These are phyloP conservation scores for Tetradesmus lagerheimii DNA, from an alignment of 139 green algal species.

Conservation along the genomic window DNA sequence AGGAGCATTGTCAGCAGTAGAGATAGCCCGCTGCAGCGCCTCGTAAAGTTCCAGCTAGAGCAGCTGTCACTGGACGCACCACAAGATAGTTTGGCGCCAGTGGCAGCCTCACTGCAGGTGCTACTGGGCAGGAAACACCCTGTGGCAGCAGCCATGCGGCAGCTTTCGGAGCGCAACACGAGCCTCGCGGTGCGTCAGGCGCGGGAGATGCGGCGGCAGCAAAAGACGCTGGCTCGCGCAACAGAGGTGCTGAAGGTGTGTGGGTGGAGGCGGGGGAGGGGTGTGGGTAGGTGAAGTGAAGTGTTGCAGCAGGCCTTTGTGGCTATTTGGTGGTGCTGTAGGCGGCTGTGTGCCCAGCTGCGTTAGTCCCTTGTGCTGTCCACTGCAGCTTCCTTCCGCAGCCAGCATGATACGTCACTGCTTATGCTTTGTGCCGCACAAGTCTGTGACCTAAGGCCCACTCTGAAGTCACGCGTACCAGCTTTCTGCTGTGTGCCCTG, in stretches of 20 bases:
- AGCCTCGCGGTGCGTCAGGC: slow-evolving; percentile 43
- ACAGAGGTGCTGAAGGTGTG: slow-evolving; percentile 31
- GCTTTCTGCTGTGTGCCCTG: too few species aligned
- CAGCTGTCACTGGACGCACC: slow-evolving; percentile 17
- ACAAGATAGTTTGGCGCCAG: slow-evolving; percentile 32
- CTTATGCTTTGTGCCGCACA: too few species aligned
- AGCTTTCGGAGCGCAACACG: slow-evolving; percentile 51
- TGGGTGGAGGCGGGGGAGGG: too few species aligned
- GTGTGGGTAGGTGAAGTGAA: too few species aligned
- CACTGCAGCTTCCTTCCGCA: too few species aligned
- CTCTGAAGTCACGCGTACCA: too few species aligned
- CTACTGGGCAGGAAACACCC: slow-evolving; percentile 44
- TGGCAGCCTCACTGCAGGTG: background rate
- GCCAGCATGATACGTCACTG: too few species aligned
- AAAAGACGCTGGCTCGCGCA: slow-evolving; percentile 36
- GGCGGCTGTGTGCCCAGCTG: too few species aligned
- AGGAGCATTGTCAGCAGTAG: slow-evolving; percentile 8
- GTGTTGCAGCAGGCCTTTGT: too few species aligned
- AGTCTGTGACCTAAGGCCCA: too few species aligned
- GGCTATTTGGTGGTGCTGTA: too few species aligned
- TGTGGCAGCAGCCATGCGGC: slow-evolving; percentile 14
- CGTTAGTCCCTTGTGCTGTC: too few species aligned
- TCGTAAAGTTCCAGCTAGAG: slow-evolving; percentile 53
- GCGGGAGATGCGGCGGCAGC: slow-evolving; percentile 45
- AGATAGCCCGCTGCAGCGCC: slow-evolving; percentile 1